phyloP scores from a whole-genome alignment of 345 rosid species.

The Populus pruinosa region DNA sequence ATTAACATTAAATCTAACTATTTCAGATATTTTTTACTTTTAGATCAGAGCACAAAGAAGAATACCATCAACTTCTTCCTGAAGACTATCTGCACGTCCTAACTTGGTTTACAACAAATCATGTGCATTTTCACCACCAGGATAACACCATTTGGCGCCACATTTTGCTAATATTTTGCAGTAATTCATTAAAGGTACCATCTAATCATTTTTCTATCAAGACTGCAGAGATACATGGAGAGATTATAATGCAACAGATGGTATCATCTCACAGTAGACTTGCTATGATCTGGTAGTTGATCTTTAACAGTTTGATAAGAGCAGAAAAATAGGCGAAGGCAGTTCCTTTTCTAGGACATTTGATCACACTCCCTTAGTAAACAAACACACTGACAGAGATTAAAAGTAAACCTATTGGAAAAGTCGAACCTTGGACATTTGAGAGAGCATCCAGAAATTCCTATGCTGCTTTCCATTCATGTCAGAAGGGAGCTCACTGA shows the following conservation, averaged over 20 bases:
- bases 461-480: not conserved
- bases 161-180: not conserved
- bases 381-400: not conserved
- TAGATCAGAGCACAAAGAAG: not conserved
- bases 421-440: not conserved
- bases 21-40: not conserved
- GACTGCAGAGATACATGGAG: not conserved
- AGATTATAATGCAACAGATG: not conserved
- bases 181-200: not conserved
- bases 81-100: not conserved
- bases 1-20: not conserved
- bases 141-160: not conserved
- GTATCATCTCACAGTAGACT: not conserved
- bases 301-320: no score
- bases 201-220: not conserved
- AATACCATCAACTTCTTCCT: not conserved
- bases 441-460: not conserved
- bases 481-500: not conserved
- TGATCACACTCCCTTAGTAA: no score
- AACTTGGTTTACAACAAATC: not conserved
- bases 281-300: not conserved
- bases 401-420: not conserved
- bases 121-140: not conserved
- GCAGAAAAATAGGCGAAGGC: no score
- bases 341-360: not conserved